A percentile compares a stretch with the other conserved stretches of the same genome.
phyloP scores from a whole-genome alignment of 148 eudicot species.

The Polygonum maritimum region DNA sequence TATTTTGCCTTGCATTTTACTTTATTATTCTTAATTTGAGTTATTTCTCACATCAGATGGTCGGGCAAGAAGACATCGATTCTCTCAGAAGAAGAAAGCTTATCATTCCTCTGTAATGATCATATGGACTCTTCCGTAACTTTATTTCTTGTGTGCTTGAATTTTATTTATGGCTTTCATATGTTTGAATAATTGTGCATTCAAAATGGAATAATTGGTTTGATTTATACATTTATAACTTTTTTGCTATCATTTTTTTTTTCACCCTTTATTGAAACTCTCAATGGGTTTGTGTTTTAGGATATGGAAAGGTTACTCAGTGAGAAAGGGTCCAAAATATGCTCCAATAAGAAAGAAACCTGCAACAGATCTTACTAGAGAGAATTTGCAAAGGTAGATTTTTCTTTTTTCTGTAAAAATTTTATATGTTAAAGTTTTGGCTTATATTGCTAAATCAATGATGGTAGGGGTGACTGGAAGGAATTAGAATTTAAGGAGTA shows the following conservation, averaged over 20 bases:
- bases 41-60: constrained; percentile 27
- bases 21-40: neutral
- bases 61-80: constrained; percentile 52
- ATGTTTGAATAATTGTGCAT: neutral
- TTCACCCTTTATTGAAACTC: neutral
- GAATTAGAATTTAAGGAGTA: constrained; percentile 80
- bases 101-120: constrained; percentile 55
- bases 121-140: neutral
- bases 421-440: neutral
- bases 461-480: constrained; percentile 57
- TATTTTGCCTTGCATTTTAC: neutral
- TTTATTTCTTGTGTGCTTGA: neutral
- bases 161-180: neutral
- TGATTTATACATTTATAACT: neutral
- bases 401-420: neutral
- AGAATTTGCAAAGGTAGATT: constrained; percentile 37
- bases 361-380: constrained; percentile 89
- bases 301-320: constrained; percentile 85
- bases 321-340: constrained; percentile 76
- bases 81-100: constrained; percentile 79
- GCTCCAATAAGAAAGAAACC: constrained; percentile 73
- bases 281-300: constrained; percentile 24
- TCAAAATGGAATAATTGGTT: neutral
- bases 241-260: neutral
- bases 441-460: neutral